Percentiles rank a stretch among this genome's conserved stretches.
Conservation (phyloP, 2,329 filamentous ascomycete species). For the Dactylellina cionopaga region DNA sequence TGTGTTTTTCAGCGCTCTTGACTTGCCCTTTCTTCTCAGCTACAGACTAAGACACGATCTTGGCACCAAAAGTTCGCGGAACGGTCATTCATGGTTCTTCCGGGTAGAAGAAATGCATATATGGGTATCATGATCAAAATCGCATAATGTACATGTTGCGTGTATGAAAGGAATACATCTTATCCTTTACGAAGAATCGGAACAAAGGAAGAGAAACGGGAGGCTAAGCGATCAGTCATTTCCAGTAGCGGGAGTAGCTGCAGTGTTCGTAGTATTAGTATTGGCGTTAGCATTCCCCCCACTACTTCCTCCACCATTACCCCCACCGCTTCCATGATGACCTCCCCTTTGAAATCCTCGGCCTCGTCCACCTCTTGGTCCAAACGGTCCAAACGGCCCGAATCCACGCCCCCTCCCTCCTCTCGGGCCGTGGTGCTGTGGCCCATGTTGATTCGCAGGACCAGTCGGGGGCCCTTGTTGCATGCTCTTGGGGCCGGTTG, state of each 20-base stretch:
- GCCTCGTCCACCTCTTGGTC: slow-evolving; percentile 53
- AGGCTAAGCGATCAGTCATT: neutral
- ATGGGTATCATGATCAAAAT: slow-evolving; percentile 27
- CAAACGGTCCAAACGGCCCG: slow-evolving; percentile 28
- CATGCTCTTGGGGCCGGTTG: slow-evolving; percentile 49
- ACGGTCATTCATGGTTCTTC: neutral
- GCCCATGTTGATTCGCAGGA: slow-evolving; percentile 36
- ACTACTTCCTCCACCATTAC: slow-evolving; percentile 49
- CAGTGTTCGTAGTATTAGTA: slow-evolving; percentile 29
- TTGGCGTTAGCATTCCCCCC: slow-evolving; percentile 52
- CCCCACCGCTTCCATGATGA: slow-evolving; percentile 54
- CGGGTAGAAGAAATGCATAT: slow-evolving; percentile 12
- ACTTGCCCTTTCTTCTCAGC: neutral
- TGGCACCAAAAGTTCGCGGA: too few relatives aligned
- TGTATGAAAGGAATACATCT: slow-evolving; percentile 1
- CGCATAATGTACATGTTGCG: slow-evolving; percentile 18
- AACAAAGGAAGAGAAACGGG: neutral
- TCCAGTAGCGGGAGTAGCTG: slow-evolving; percentile 6
- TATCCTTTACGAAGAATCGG: neutral
- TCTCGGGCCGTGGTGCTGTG: slow-evolving; percentile 28
- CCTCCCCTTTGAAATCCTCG: slow-evolving; percentile 51
- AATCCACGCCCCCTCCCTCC: slow-evolving; percentile 46
- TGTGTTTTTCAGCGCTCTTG: slow-evolving; percentile 6
- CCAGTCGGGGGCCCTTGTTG: slow-evolving; percentile 48
- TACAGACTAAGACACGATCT: too few relatives aligned